A percentile compares a stretch with the other conserved stretches of the same genome.
Conservation (phyloP, 192 early-diverging fungal genomes). For the Coemansia sp. region DNA sequence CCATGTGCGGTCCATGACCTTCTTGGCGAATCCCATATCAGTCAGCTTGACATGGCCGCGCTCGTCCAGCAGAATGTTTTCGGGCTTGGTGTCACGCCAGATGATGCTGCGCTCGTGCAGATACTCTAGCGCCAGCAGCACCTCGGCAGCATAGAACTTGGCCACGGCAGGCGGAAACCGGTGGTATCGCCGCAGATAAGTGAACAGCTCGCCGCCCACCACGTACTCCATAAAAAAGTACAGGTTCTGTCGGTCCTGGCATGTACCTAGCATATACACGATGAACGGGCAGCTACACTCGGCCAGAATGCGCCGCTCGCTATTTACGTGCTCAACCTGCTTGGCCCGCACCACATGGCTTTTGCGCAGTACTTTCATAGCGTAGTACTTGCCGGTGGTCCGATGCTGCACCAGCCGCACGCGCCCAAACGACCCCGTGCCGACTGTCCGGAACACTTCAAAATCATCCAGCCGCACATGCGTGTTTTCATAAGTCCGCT, state of each 20-base stretch:
- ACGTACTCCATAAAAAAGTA: conserved; percentile 97
- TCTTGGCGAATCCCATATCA: conserved; percentile 86
- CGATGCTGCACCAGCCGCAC: conserved; percentile 88
- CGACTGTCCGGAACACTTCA: conserved; percentile 81
- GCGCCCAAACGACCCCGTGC: conserved; percentile 95
- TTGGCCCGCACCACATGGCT: conserved; percentile 89
- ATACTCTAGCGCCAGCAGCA: conserved; percentile 85
- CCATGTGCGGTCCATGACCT: conserved; percentile 79
- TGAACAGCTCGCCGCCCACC: conserved; percentile 89
- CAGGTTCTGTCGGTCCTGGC: conserved; percentile 88
- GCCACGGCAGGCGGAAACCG: conserved; percentile 86
- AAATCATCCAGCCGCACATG: conserved; percentile 74
- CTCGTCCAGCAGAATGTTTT: conserved; percentile 74
- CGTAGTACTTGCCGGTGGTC: conserved; percentile 80
- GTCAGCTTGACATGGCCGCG: conserved; percentile 83
- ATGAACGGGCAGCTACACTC: conserved; percentile 85
- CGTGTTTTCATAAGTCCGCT: conserved; percentile 36
- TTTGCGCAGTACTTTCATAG: conserved; percentile 96
- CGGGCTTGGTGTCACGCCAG: conserved; percentile 90
- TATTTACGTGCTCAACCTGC: conserved; percentile 97
- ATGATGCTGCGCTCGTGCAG: conserved; percentile 83
- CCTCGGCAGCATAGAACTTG: conserved; percentile 86
- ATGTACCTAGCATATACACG: conserved; percentile 89
- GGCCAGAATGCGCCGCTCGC: conserved; percentile 92
- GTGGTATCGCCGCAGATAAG: conserved; percentile 71